Evolutionary conservation across 1,139 yeast species (phyloP).

Genomic region (Saccharomycopsis hybrid): DNA sequence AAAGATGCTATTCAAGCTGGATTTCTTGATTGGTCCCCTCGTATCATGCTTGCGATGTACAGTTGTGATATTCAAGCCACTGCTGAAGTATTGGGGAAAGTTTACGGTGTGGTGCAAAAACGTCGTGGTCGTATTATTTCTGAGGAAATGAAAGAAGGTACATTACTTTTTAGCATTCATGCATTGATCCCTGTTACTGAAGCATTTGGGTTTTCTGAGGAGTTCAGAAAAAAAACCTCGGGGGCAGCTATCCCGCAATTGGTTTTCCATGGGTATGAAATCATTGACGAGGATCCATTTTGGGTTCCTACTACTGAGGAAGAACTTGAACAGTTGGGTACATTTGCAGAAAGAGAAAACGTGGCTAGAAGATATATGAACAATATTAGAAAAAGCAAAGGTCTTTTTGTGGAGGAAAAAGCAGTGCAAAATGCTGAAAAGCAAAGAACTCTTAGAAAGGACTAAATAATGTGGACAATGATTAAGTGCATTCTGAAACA

Average conservation of each 20-base stretch:
- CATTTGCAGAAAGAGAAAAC: constrained; percentile 86
- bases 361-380: constrained; percentile 85
- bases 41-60: constrained; percentile 87
- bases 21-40: constrained; percentile 75
- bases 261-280: constrained; percentile 82
- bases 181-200: constrained; percentile 91
- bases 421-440: constrained; percentile 88
- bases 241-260: constrained; percentile 98
- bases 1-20: constrained; percentile 68
- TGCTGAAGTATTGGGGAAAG: constrained; percentile 90
- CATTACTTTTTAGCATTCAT: constrained; percentile 85
- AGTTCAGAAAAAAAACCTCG: constrained; percentile 84
- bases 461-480: constrained; percentile 21
- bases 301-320: constrained; percentile 99
- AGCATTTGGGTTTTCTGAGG: constrained; percentile 96
- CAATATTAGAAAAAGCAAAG: constrained; percentile 75
- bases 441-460: constrained; percentile 73
- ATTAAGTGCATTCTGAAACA: no score
- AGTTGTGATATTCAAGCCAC: constrained; percentile 94
- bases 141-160: constrained; percentile 97
- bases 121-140: constrained; percentile 79
- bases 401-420: constrained; percentile 83
- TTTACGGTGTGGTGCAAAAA: constrained; percentile 87
- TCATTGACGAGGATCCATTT: constrained; percentile 87
- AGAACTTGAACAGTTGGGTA: constrained; percentile 90